Evolutionary conservation across 768 basidiomycete genomes (phyloP).

Genomic region (Suillus tomentosus): DNA sequence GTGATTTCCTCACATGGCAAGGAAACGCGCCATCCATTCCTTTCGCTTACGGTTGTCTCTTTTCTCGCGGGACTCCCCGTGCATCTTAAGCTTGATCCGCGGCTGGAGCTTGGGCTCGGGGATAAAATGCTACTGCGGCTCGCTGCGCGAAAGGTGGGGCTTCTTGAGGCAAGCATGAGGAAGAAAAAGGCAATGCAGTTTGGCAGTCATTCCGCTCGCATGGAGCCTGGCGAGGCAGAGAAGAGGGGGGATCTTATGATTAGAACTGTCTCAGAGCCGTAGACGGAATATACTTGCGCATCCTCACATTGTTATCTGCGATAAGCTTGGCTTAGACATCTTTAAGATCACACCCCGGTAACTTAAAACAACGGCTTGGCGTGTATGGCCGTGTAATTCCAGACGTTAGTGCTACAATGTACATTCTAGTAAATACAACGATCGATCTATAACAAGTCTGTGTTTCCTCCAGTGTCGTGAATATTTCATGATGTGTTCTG

Average conservation of each 20-base stretch:
- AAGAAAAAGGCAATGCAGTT: slow-evolving; percentile 99
- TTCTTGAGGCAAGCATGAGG: slow-evolving; percentile 68
- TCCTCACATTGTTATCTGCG: background rate
- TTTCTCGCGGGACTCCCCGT: slow-evolving; percentile 82
- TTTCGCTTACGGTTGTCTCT: slow-evolving; percentile 75
- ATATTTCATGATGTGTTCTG: slow-evolving; percentile 39
- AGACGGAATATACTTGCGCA: background rate
- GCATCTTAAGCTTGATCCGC: slow-evolving; percentile 78
- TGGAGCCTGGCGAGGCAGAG: slow-evolving; percentile 61
- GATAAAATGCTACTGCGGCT: slow-evolving; percentile 87
- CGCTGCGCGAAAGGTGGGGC: slow-evolving; percentile 70
- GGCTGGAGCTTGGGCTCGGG: slow-evolving; percentile 73
- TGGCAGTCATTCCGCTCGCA: slow-evolving; percentile 83
- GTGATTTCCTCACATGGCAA: slow-evolving; percentile 90
- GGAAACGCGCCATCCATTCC: slow-evolving; percentile 90
- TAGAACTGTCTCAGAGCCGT: slow-evolving; percentile 6
- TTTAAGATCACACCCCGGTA: background rate
- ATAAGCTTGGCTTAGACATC: background rate
- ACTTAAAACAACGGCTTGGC: background rate
- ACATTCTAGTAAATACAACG: slow-evolving; percentile 1
- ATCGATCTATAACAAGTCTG: background rate
- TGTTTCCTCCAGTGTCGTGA: slow-evolving; percentile 3
- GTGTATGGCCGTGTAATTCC: background rate
- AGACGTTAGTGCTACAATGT: background rate
- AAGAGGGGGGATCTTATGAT: slow-evolving; percentile 50